Conservation (phyloP, 2,329 filamentous ascomycete genomes). For the Stagonosporopsis tanaceti region DNA sequence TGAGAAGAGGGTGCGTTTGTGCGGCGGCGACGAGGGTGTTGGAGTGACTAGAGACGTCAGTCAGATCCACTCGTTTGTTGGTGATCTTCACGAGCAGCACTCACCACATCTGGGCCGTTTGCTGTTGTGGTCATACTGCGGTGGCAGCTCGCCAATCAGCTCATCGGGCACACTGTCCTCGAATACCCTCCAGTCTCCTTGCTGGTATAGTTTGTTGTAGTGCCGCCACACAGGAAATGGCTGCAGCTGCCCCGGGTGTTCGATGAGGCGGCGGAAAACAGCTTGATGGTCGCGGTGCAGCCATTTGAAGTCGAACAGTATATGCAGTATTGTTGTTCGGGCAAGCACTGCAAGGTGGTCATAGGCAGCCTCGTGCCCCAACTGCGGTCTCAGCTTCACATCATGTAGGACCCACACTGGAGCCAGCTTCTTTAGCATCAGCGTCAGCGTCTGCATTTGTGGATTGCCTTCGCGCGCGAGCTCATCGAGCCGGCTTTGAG, state of each 20-base stretch:
- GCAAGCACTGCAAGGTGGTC: neutral
- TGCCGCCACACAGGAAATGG: conserved; percentile 16
- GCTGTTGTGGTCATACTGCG: conserved; percentile 17
- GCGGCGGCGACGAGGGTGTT: conserved; percentile 7
- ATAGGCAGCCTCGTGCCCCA: neutral
- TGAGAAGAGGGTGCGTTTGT: conserved; percentile 20
- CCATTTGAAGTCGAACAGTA: conserved; percentile 31
- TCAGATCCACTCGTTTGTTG: neutral
- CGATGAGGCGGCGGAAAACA: conserved; percentile 16
- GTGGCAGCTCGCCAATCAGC: conserved; percentile 7
- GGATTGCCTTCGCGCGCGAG: conserved; percentile 22
- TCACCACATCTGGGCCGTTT: conserved; percentile 26
- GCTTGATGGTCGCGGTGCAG: conserved; percentile 22
- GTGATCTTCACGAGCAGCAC: neutral
- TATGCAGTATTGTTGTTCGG: neutral
- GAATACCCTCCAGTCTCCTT: conserved; percentile 21
- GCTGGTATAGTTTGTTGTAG: conserved; percentile 4
- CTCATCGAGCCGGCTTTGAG: conserved; percentile 6
- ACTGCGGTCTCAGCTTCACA: neutral
- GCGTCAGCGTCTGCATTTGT: conserved; percentile 18
- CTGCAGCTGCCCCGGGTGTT: conserved; percentile 14
- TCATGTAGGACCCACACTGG: conserved; percentile 19
- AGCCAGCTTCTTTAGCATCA: conserved; percentile 14
- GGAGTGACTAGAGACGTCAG: conserved; percentile 6
- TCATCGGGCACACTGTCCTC: neutral